Evolutionary conservation across 352 stramenopile species (phyloP).

Genomic region (Elongisporangium anandrum): DNA sequence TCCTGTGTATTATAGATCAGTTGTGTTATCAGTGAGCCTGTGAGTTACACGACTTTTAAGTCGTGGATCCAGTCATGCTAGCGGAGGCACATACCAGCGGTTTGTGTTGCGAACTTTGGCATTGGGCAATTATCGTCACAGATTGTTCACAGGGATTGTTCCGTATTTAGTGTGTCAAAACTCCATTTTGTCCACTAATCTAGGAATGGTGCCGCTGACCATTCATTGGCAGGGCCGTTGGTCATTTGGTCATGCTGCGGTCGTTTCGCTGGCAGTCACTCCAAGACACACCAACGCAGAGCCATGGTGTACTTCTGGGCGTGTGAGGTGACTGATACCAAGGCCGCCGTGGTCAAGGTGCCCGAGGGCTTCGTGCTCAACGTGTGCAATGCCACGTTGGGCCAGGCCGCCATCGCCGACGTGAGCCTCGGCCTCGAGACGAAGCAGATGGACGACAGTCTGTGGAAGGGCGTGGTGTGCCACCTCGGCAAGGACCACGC

Average conservation of each 20-base stretch:
- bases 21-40: no score
- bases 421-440: slow-evolving; percentile 59
- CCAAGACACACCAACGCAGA: not conserved
- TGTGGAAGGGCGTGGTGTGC: slow-evolving; percentile 63
- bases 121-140: no score
- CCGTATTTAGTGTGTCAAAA: not conserved
- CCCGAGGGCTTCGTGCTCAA: slow-evolving; percentile 62
- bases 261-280: not conserved
- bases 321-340: slow-evolving; percentile 49
- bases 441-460: slow-evolving; percentile 50
- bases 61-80: no score
- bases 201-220: not conserved
- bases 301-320: slow-evolving; percentile 54
- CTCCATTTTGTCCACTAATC: not conserved
- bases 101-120: no score
- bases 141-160: not conserved
- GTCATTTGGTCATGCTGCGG: not conserved
- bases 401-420: slow-evolving; percentile 11
- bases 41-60: no score
- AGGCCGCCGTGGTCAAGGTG: slow-evolving; percentile 42
- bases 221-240: not conserved
- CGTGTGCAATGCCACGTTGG: slow-evolving; percentile 47
- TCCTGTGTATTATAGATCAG: no score
- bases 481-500: slow-evolving; percentile 45
- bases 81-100: no score